Evolutionary conservation across 768 basidiomycete genomes (phyloP), one percentile per base, ranked within the genome.

Genomic region (Udeniomyces megalosporus): DNA sequence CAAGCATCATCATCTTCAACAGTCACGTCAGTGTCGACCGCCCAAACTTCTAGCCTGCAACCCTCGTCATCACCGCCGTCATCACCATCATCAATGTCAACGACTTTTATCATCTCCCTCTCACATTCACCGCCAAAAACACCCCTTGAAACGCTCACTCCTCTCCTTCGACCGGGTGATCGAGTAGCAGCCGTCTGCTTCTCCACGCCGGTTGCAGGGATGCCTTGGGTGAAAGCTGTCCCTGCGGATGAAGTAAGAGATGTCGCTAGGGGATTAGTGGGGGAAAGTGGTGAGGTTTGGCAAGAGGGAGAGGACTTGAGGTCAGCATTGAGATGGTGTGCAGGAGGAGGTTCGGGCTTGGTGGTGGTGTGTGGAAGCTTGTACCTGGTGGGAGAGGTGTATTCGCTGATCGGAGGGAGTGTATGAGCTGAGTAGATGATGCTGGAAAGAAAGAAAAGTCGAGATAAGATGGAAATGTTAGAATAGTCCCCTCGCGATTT

Each of bases 311-410:
- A 70, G 31, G 67, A 69, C 22, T 64, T 78, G 76, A 67, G 69
- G 70, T 66, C 77, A 72, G 82, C 82, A 38, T 74, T 84, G n/a
- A 67, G 73, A n/a, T 79, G 78, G 75, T 24, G 58, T 65, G 49
- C 69, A 51, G 28, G 66, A 65, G 14, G 61, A 53, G 34, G 12
- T 54, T 64, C 7, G 10, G 71, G 70, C n/a, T 69, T 89, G 57
- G 79, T 85, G 0, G 79, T 95, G 12, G 70, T 93, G 1, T 84
- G 88, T 26, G 95, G 93, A 44, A 97, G 95, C 74, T 72, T 97
- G 68, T 99, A 99, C 74, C 80, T 96, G 44, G 88, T 90, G 1
- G 89, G 90, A 11, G 93, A 97, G 75, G 82, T 92, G 60, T 95
- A 93, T 75, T 77, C 90, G 61, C 67, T 83, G 31, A 73, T 68